Base-by-base conservation (phyloP, 2,329 filamentous ascomycete genomes). In the Ophiostoma tasmaniense region DNA sequence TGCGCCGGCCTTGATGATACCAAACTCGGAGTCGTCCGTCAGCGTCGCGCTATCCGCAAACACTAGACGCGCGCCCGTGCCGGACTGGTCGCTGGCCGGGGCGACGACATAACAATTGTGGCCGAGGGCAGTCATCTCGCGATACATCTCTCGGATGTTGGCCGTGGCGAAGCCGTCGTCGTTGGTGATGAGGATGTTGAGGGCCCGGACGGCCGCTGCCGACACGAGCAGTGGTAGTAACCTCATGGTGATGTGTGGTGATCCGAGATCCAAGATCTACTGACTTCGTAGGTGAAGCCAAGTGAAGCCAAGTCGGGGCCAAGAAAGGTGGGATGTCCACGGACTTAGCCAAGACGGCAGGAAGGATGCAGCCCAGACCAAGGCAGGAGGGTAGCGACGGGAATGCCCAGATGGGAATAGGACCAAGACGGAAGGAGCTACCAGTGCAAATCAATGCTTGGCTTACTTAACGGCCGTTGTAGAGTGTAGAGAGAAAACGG, bases 31-130 rank as follows among this genome's bases (percentile, higher is more conserved):
- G 59, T 80, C 74, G 1, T 73, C 68, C 3, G 78, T 78, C 55
- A 84, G 77, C 39, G 78, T 81, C n/a, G 77, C 74, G 13, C 76
- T 74, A 37, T 76, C 79, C 1, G 81, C 79, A 76, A 82, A 84
- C 69, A 79, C 77, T 3, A 77, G 74, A 25, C 78, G 79, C 45
- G 80, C 80, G 65, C 81, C 82, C 71, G 80, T 79, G 37, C 80
- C 81, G 30, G 79, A 81, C 73, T 83, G 77, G 65, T 83, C 78
- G 39, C 77, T 76, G 5, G 76, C 81, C 1, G 80, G 79, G 20
- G 76, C 73, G 42, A 82, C 78, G 65, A 78, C 79, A 77, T 79
- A 86, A 66, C 80, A 82, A 72, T 87, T 87, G 77, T 87, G 87
- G 75, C 87, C 87, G 65, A 83, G 81, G 52, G 85, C 84, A 70